Evolutionary conservation across 176 grass and related monocot genomes (phyloP).

Genomic region (Ensete glaucum): DNA sequence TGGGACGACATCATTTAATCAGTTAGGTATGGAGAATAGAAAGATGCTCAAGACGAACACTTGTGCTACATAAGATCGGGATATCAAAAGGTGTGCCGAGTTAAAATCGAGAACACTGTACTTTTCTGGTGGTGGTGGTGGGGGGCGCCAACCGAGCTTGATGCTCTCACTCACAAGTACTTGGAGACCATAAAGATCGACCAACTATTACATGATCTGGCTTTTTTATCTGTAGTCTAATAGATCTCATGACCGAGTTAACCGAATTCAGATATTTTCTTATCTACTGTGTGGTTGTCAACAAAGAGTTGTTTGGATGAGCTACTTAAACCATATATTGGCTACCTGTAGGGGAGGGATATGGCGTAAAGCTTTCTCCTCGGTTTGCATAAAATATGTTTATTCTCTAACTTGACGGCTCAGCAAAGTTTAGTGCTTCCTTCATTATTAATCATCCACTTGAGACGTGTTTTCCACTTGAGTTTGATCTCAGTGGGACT

Average conservation of each 20-base stretch:
- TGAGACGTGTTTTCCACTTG: neutral
- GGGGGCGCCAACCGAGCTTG: too few relatives aligned
- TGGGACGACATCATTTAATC: slow-evolving; percentile 4
- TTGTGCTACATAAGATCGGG: neutral
- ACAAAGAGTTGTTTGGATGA: too few relatives aligned
- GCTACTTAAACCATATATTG: too few relatives aligned
- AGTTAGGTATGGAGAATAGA: neutral
- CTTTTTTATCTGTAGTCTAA: too few relatives aligned
- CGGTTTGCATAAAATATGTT: too few relatives aligned
- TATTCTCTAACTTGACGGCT: too few relatives aligned
- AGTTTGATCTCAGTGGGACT: neutral
- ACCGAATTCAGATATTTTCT: neutral
- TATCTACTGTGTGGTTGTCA: too few relatives aligned
- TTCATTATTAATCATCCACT: neutral
- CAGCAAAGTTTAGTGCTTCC: too few relatives aligned
- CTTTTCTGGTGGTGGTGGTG: too few relatives aligned
- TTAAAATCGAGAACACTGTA: neutral
- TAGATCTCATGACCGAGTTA: neutral
- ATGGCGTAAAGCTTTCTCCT: too few relatives aligned
- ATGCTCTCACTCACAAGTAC: neutral
- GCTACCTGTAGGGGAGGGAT: too few relatives aligned
- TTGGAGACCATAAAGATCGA: neutral
- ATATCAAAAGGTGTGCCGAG: neutral
- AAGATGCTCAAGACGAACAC: neutral
- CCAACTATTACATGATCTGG: too few relatives aligned